Percentiles rank a stretch among this genome's conserved stretches.
Evolutionary conservation across 768 basidiomycete genomes (phyloP).

Genomic region (Lactarius trivialis): DNA sequence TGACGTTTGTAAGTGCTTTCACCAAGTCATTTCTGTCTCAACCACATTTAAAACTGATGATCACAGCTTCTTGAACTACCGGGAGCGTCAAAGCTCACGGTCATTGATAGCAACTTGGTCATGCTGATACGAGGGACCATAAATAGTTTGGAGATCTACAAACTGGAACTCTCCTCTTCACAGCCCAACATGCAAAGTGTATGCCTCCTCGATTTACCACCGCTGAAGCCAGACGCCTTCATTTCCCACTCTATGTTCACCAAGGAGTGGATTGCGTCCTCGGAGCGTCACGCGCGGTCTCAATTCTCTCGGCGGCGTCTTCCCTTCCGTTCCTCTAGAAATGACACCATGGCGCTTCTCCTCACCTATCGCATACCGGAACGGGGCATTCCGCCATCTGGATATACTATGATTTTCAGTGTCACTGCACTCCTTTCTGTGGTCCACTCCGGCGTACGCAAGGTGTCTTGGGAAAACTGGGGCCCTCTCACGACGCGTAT

Average conservation of each 20-base stretch:
- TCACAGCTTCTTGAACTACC: neutral
- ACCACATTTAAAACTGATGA: neutral
- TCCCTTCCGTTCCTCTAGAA: slow-evolving; percentile 1
- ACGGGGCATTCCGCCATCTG: too few relatives aligned
- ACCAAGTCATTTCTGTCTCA: too few relatives aligned
- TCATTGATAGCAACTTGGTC: neutral
- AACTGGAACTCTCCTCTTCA: neutral
- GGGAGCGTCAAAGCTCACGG: neutral
- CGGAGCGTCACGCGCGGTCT: neutral
- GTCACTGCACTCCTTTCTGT: neutral
- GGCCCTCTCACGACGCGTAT: neutral
- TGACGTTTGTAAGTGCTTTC: neutral
- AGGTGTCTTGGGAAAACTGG: neutral
- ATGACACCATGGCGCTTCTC: slow-evolving; percentile 1
- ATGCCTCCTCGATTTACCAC: slow-evolving; percentile 4
- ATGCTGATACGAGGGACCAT: neutral
- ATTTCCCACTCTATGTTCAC: neutral
- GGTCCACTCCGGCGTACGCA: neutral
- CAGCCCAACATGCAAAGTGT: neutral
- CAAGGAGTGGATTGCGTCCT: slow-evolving; percentile 6
- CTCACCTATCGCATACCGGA: neutral
- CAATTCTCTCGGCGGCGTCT: neutral
- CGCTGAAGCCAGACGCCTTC: neutral
- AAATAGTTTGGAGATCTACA: neutral
- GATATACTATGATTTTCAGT: neutral